phyloP scores from a whole-genome alignment of 352 stramenopile species.

The Phytophthora melonis region DNA sequence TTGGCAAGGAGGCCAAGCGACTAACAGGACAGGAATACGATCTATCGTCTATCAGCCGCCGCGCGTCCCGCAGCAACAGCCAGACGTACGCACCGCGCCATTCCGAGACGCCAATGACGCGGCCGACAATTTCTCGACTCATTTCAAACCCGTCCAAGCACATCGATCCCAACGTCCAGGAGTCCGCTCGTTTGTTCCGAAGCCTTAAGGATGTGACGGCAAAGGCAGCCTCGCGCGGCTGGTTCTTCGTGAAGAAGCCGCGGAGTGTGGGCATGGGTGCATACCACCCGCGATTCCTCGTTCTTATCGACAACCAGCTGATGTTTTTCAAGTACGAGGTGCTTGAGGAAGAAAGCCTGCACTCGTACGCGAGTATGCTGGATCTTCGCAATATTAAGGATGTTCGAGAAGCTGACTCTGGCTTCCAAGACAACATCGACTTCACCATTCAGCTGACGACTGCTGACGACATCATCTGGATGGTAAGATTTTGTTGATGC shows the following conservation, averaged over 20 bases:
- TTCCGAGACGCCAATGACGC: slow-evolving; percentile 66
- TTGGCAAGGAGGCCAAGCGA: slow-evolving; percentile 81
- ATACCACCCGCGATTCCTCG: slow-evolving; percentile 88
- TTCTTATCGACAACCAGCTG: slow-evolving; percentile 80
- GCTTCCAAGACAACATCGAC: slow-evolving; percentile 84
- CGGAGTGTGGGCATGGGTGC: slow-evolving; percentile 68
- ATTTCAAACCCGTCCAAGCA: slow-evolving; percentile 88
- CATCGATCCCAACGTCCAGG: slow-evolving; percentile 60
- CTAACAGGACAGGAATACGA: slow-evolving; percentile 87
- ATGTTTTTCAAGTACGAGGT: slow-evolving; percentile 91
- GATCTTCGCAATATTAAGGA: slow-evolving; percentile 84
- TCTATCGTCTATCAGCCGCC: slow-evolving; percentile 72
- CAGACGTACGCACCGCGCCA: slow-evolving; percentile 57
- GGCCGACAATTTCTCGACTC: slow-evolving; percentile 68
- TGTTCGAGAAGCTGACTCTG: slow-evolving; percentile 82
- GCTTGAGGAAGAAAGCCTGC: slow-evolving; percentile 70
- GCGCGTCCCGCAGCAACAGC: slow-evolving; percentile 73
- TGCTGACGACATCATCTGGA: slow-evolving; percentile 75
- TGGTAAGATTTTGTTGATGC: slow-evolving; percentile 53
- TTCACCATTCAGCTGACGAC: slow-evolving; percentile 89
- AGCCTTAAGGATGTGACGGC: slow-evolving; percentile 82
- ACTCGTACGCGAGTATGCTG: slow-evolving; percentile 72
- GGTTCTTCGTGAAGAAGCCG: slow-evolving; percentile 89
- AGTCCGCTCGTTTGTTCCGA: slow-evolving; percentile 63
- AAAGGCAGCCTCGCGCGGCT: slow-evolving; percentile 74